Base-by-base conservation (phyloP, 73 alveolate species). In the Durusdinium trenchii region DNA sequence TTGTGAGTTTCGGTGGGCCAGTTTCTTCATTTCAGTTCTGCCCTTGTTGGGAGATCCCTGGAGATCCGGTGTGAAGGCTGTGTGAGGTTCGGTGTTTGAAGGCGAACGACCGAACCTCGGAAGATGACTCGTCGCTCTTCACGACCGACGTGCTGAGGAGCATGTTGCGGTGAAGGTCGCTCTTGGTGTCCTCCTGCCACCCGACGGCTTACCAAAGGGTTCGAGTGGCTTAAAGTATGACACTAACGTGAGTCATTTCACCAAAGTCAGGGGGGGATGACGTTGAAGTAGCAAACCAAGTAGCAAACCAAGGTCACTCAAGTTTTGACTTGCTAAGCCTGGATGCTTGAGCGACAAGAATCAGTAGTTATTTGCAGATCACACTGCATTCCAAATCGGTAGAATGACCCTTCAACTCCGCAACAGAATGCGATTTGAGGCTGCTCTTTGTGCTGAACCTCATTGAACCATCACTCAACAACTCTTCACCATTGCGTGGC, bases 101-200 rank as follows among this genome's bases (percentile, higher is more conserved):
- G 73, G n/a, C 18, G 30, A 60, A 23, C 73, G 0, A 23, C 30
- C 30, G 7, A 23, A 1, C 18, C 73, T n/a, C n/a, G 73, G 73
- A 16, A 75, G 30, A 75, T n/a, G 36, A 38, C 12, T 16, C 32
- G 69, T 57, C 23, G 85, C 2, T 36, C 23, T 42, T 38, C 5
- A 18, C 42, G 7, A 16, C 51, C 47, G 51, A 35, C 4, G 51
- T 32, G n/a, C 98, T 45, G 1, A 91, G 98, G 98, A 91, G 62
- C 85, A 91, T 69, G 98, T 91, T 52, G 98, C 98, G 7, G 98
- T 91, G 61, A 76, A 91, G 98, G 98, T 91, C 61, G 98, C 98
- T 20, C 61, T 91, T 87, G 98, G 98, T 36, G 98, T 91, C 28
- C 98, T 91, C 36, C 78, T 78, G 98, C 47, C 32, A 71, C 96